Percentiles rank a stretch among this genome's conserved stretches.
These are phyloP conservation scores for Dactylellina leptospora DNA, from an alignment of 2,329 filamentous ascomycete genomes.

Conservation along the genomic window DNA sequence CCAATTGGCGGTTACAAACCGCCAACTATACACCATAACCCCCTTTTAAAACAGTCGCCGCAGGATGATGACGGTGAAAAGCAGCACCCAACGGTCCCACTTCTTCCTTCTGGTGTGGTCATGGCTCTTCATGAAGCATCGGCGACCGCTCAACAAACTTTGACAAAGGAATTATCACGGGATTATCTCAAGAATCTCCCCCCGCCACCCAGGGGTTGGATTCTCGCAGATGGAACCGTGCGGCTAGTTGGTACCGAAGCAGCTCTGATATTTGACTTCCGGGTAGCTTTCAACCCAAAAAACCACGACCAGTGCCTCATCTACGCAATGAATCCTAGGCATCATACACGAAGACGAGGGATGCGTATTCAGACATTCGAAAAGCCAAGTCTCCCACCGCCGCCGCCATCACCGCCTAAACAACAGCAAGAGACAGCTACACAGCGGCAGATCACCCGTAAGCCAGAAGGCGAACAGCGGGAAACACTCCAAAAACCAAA, in stretches of 20 bases:
- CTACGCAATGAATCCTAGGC: conserved; percentile 25
- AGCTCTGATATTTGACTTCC: conserved; percentile 41
- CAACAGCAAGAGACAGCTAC: conserved; percentile 7
- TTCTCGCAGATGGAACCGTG: conserved; percentile 43
- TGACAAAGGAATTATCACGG: conserved; percentile 31
- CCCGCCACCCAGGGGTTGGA: conserved; percentile 44
- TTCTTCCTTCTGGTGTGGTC: conserved; percentile 39
- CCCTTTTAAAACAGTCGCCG: neutral
- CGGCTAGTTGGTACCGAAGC: conserved; percentile 41
- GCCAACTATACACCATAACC: conserved; percentile 11
- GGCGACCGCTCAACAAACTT: conserved; percentile 10
- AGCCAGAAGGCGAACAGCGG: neutral
- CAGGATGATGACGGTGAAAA: conserved; percentile 13
- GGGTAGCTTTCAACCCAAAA: conserved; percentile 48
- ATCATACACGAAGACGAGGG: conserved; percentile 13
- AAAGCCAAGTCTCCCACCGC: conserved; percentile 31
- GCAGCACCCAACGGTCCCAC: conserved; percentile 15
- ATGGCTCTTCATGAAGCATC: conserved; percentile 48
- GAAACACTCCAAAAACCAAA: neutral
- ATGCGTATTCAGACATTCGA: conserved; percentile 28
- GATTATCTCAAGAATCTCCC: conserved; percentile 39
- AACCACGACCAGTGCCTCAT: conserved; percentile 39
- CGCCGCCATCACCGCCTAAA: conserved; percentile 10
- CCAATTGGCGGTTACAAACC: conserved; percentile 16
- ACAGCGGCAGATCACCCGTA: conserved; percentile 23